phyloP scores from a whole-genome alignment of 805 yeast species.

The Priceomyces haplophilus region DNA sequence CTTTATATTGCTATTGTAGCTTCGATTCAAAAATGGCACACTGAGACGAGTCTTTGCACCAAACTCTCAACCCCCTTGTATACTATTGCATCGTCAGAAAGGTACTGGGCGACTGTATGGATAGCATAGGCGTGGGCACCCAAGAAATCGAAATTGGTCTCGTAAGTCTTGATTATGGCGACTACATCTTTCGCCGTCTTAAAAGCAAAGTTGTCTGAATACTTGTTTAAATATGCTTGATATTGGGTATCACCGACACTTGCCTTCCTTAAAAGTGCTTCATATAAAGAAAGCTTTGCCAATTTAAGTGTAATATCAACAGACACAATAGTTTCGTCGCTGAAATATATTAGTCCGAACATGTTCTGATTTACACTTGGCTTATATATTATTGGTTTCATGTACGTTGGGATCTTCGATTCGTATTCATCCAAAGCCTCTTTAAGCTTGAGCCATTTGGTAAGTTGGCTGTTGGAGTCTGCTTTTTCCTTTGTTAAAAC shows the following conservation, averaged over 20 bases:
- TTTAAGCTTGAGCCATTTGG: slow-evolving; percentile 28
- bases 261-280: slow-evolving; percentile 21
- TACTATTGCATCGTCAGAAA: slow-evolving; percentile 21
- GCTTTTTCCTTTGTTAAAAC: slow-evolving; percentile 27
- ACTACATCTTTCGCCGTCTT: slow-evolving; percentile 33
- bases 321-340: slow-evolving; percentile 35
- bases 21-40: not conserved
- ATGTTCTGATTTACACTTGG: slow-evolving; percentile 19
- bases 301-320: slow-evolving; percentile 28
- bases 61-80: slow-evolving; percentile 18
- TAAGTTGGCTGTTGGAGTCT: slow-evolving; percentile 20
- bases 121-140: slow-evolving; percentile 33
- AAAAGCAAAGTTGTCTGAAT: slow-evolving; percentile 23
- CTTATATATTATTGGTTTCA: slow-evolving; percentile 33
- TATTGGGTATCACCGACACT: slow-evolving; percentile 13
- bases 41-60: slow-evolving; percentile 14
- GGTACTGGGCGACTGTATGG: slow-evolving; percentile 24
- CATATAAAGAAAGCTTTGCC: slow-evolving; percentile 28
- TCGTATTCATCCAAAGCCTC: slow-evolving; percentile 27
- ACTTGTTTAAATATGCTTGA: slow-evolving; percentile 19
- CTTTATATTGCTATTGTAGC: not conserved
- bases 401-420: slow-evolving; percentile 22
- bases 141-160: slow-evolving; percentile 31
- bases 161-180: slow-evolving; percentile 39
- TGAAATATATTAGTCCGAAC: slow-evolving; percentile 33